Conservation (phyloP, 2,329 filamentous ascomycete species). For the Clathrospora elynae region DNA sequence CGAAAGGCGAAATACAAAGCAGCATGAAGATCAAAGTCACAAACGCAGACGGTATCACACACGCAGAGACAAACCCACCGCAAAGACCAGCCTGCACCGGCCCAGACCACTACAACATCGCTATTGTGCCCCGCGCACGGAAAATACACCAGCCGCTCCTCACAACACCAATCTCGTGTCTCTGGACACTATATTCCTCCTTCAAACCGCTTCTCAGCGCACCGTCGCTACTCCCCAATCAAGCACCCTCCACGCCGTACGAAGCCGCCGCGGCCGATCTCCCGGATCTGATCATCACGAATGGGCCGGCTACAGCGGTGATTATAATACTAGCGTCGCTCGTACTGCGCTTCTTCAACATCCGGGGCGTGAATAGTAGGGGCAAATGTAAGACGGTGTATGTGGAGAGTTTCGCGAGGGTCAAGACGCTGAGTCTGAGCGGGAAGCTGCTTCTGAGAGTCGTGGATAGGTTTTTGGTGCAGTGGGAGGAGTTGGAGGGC, state of each 20-base stretch:
- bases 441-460: constrained; percentile 74
- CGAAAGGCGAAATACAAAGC: constrained; percentile 1
- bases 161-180: constrained; percentile 71
- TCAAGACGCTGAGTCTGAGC: constrained; percentile 80
- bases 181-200: constrained; percentile 69
- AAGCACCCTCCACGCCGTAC: constrained; percentile 15
- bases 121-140: constrained; percentile 75
- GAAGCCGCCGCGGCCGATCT: constrained; percentile 48
- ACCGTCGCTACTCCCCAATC: constrained; percentile 23
- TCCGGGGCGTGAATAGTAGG: constrained; percentile 45
- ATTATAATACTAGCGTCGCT: constrained; percentile 68
- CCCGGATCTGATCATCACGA: constrained; percentile 80
- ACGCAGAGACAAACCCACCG: constrained; percentile 1
- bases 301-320: constrained; percentile 87
- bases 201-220: constrained; percentile 59
- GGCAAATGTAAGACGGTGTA: constrained; percentile 76
- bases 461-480: constrained; percentile 80
- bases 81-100: constrained; percentile 20
- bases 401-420: constrained; percentile 90
- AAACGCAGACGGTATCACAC: constrained; percentile 5
- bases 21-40: constrained; percentile 7
- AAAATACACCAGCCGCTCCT: constrained; percentile 79
- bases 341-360: constrained; percentile 60
- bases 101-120: constrained; percentile 62
- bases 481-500: constrained; percentile 70